Evolutionary conservation across 2,329 filamentous ascomycete genomes (phyloP).

Genomic region (Cladobotryum mycophilum): DNA sequence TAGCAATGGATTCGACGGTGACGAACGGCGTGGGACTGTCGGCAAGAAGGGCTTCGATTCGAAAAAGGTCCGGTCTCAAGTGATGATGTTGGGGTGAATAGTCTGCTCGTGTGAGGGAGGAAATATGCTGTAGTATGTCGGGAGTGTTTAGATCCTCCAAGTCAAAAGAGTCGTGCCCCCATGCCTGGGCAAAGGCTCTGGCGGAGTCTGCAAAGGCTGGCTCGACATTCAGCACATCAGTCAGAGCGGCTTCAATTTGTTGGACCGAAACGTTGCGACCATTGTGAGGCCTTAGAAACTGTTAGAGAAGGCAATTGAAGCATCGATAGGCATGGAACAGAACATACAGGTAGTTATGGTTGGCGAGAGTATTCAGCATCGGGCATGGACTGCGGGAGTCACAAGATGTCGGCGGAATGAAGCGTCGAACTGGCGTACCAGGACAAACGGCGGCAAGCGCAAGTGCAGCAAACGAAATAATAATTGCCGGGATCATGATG

Average conservation of each 20-base stretch:
- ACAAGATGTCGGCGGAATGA: slow-evolving; percentile 5
- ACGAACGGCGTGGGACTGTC: slow-evolving; percentile 9
- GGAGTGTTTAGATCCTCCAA: slow-evolving; percentile 14
- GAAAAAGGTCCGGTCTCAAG: slow-evolving; percentile 1
- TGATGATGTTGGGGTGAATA: slow-evolving; percentile 6
- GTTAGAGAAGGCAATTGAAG: not conserved
- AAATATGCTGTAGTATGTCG: slow-evolving; percentile 13
- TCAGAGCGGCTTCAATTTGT: slow-evolving; percentile 15
- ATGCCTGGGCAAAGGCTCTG: slow-evolving; percentile 6
- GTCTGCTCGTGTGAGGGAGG: slow-evolving; percentile 13
- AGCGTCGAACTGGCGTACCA: slow-evolving; percentile 4
- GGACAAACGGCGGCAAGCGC: slow-evolving; percentile 2
- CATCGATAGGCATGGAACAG: too few relatives aligned
- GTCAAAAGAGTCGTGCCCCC: slow-evolving; percentile 6
- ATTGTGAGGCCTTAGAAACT: slow-evolving; percentile 10
- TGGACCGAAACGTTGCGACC: slow-evolving; percentile 15
- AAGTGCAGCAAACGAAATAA: slow-evolving; percentile 1
- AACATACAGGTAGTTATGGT: slow-evolving; percentile 18
- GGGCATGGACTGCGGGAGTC: slow-evolving; percentile 19
- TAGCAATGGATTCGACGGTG: slow-evolving; percentile 11
- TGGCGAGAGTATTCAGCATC: slow-evolving; percentile 20
- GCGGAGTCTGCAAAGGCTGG: slow-evolving; percentile 9
- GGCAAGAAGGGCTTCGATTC: slow-evolving; percentile 11
- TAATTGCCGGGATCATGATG: too few relatives aligned
- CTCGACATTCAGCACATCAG: slow-evolving; percentile 15